Evolutionary conservation across 78 protist genomes (phyloP), one percentile per base, ranked within the genome.

Genomic region (Planoprotostelium fungivorum): DNA sequence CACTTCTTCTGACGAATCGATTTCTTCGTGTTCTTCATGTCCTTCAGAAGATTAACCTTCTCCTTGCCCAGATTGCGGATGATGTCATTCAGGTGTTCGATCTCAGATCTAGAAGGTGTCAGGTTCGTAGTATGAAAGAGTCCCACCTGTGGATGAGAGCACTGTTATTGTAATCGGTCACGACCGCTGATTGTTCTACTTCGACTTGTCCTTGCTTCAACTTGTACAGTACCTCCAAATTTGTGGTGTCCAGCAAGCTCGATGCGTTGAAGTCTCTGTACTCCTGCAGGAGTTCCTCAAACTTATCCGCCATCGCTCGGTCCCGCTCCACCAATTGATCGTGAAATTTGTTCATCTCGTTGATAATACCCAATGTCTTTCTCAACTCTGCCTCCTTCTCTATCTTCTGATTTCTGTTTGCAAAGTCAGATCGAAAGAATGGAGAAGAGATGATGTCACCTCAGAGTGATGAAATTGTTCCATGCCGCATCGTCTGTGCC

Each of bases 191-290:
- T n/a, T 94, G 92, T 5, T 91, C 96, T 25, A 94, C 96, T 29
- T 94, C 96, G 35, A 94, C 83, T 88, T 94, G 94, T 37, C 96
- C 96, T 35, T 94, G 96, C 73, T 73, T 83, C 37, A 94, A 84
- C 84, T 63, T 86, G 87, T 51, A 29, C 84, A 91, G 88, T 1
- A 89, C 23, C 93, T 51, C 73, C 73, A 51, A 51, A 51, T 51
- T 51, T 51, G 73, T 51, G 73, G 73, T 16, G 16, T 51, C 73
- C 73, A 51, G 16, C 73, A 51, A 16, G 73, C 73, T 51, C 16
- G 16, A 25, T 51, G 73, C 73, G 73, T 51, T 51, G 73, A 51
- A 51, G 16, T 51, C 73, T 25, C 73, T 5, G 16, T 51, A 51
- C 16, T 51, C 73, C 16, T 51, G 73, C 73, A 51, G 73, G 73